Evolutionary conservation across 192 early-diverging fungal genomes (phyloP), one percentile per base, ranked within the genome.

Genomic region (Coemansia sp.): DNA sequence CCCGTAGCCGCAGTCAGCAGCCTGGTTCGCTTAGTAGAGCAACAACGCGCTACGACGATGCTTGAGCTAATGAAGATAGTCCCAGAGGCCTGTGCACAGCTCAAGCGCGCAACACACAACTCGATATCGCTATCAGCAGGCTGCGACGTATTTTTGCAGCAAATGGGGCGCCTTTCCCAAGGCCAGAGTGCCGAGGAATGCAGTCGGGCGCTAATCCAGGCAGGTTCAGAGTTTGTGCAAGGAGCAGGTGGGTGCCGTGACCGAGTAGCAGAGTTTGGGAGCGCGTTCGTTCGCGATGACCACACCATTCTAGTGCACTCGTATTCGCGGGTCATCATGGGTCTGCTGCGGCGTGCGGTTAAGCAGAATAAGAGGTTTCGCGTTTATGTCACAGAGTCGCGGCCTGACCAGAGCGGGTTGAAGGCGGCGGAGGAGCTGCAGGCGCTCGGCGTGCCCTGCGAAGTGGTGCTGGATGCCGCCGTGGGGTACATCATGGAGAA

Each of bases 401-500:
- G 93, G 29, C 94, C 94, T 3, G 90, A 74, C 61, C 64, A 78
- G 48, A 80, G 75, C 66, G 77, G 80, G 9, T 62, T 90, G 29
- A 83, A 79, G 19, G 91, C 93, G 1, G 91, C 90, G 0, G 80
- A 85, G 19, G 86, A 88, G 57, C 86, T 99, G 61, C 77, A 88
- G 50, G 74, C 75, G 68, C 78, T 88, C 40, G 91, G 92, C 64
- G 92, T 99, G 42, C 91, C 91, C 7, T 93, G 92, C 17, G 89
- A 90, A 48, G 88, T 94, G 21, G 89, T 99, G 39, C 75, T 93
- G 69, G 98, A 99, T 75, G 84, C 93, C 4, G 95, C 96, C 4
- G 93, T 97, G 6, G 95, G 93, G 35, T 97, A 93, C 79, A 86
- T 96, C 63, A 96, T 99, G 85, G 92, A 94, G 66, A 92, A 93